Evolutionary conservation across 306 rosid species (phyloP), one percentile per base, ranked within the genome.

Genomic region (Inga laurina): DNA sequence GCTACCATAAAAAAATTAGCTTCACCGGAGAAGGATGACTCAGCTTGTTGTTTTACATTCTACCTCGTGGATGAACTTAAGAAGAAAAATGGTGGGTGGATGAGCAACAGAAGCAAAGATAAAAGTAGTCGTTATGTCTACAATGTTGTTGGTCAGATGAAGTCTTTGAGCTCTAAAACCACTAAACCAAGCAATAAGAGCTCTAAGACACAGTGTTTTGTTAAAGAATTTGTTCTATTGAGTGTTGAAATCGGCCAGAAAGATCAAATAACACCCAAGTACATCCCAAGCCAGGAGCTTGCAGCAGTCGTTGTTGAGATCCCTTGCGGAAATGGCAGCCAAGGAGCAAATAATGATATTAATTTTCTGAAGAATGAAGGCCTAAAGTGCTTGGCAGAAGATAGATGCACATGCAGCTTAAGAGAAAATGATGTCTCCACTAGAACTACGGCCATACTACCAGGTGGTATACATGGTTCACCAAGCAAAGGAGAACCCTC

Each of bases 401-500:
- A 84, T 32, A 78, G 54, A 30, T 86, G 86, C 83, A 43, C 78
- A 62, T 86, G 85, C 85, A 84, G 80, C 46, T 75, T 71, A 37
- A 86, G 82, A 65, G 86, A 89, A 85, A 79, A 62, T 62, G 68
- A 51, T 72, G 48, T 41, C 56, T 71, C 54, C 37, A 54, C 61
- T 49, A 74, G 88, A 77, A 79, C 85, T 66, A 85, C 86, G 6
- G 93, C 86, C 78, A 91, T 95, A 75, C 91, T 95, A 44, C 98
- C 99, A 43, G 93, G 94, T 51, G 98, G 88, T 34, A 75, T 85
- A 62, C 99, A 95, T 88, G 89, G 96, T 76, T 79, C 93, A 61
- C 99, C 99, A 74, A 81, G 80, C 81, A 92, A 84, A 79, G 99
- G 99, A 73, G 86, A 89, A 82, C 96, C 96, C 37, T 89, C 99